Evolutionary conservation across 2,329 filamentous ascomycete species (phyloP).

Genomic region (Orbilia javanica): DNA sequence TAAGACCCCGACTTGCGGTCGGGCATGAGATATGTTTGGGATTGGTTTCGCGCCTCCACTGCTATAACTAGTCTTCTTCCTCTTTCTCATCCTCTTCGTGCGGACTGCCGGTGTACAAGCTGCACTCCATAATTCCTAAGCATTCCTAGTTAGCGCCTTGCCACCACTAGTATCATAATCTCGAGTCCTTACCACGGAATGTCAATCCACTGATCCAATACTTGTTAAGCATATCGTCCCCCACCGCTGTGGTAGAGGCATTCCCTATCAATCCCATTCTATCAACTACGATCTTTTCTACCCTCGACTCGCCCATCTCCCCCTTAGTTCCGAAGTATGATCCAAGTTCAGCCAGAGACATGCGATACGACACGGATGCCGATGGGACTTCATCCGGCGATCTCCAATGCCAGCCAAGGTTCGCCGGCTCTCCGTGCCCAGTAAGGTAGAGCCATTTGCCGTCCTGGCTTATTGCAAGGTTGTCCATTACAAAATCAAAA

Average conservation of each 20-base stretch:
- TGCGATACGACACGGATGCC: constrained; percentile 30
- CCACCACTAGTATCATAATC: not conserved
- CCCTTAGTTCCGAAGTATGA: constrained; percentile 35
- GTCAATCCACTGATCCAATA: constrained; percentile 44
- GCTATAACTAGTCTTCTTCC: not conserved
- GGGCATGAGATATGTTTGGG: too few species aligned
- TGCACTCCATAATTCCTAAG: constrained; percentile 8
- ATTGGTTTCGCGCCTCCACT: not conserved
- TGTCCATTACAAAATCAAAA: constrained; percentile 52
- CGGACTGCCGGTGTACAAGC: not conserved
- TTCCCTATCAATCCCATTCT: constrained; percentile 37
- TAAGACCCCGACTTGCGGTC: too few species aligned
- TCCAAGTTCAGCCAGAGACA: constrained; percentile 43
- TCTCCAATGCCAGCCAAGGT: constrained; percentile 29
- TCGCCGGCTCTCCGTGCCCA: constrained; percentile 44
- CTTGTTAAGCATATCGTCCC: constrained; percentile 39
- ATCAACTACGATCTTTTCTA: constrained; percentile 47
- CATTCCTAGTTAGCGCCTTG: constrained; percentile 3
- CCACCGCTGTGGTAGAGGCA: constrained; percentile 42
- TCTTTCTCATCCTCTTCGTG: not conserved
- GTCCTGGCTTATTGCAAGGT: constrained; percentile 37
- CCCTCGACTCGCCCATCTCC: constrained; percentile 39
- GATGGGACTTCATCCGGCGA: constrained; percentile 18
- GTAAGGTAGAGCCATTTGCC: constrained; percentile 47
- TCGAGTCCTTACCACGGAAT: constrained; percentile 21